Base-by-base conservation (phyloP, 2,329 filamentous ascomycete species). In the Uncinocarpus reesii region DNA sequence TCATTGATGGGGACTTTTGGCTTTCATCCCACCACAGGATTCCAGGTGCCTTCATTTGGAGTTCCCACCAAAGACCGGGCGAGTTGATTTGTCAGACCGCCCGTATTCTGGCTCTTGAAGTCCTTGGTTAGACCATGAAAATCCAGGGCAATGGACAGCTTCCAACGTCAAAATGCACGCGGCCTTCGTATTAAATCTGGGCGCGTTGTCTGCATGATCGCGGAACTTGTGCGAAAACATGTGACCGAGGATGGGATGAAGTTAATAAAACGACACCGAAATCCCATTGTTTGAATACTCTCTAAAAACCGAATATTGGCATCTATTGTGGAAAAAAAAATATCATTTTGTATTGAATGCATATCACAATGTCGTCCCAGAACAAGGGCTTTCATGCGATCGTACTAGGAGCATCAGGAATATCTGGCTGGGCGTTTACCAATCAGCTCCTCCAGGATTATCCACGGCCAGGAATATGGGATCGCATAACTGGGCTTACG, bases 401-500 rank as follows among this genome's bases (percentile, higher is more conserved):
- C 7, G 62, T 71, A 15, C 69, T 69, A 40, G 69, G 69, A 26
- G 64, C 63, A 37, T 66, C 64, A 7, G 68, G 69, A 7, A 66
- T 72, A 31, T 63, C 60, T 41, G 68, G 68, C 36, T 72, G 68
- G 69, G 63, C 67, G 5, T 60, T 70, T 29, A 60, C 67, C 15
- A 68, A 71, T 47, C 61, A 67, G 41, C 54, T 70, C 4, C 53
- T 62, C 2, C 53, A 65, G 5, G 54, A 60, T 36, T 71, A 70
- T 50, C 68, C 68, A 5, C 48, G 54, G 6, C 38, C 58, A 18
- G 58, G 57, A 5, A 55, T 55, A 4, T 71, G 68, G 58, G 50
- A 51, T 13, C 60, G 59, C 24, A 60, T 70, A 13, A 69, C 68
- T 11, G 69, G 65, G 0, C 53, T 71, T n/a, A 64, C 65, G 6